Conservation (phyloP, 345 rosid genomes). For the Noccaea caerulescens region DNA sequence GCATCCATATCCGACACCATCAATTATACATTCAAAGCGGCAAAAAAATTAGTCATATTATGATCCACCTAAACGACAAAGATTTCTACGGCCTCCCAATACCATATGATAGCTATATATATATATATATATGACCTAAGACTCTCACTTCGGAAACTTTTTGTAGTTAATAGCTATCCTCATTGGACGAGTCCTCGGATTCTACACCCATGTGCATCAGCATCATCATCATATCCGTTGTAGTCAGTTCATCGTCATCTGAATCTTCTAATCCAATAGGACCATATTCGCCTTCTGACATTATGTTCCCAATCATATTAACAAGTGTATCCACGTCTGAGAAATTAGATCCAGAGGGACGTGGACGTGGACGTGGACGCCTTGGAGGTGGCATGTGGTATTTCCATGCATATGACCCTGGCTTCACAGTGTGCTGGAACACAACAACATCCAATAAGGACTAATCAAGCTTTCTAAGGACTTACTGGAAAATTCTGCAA, state of each 20-base stretch:
- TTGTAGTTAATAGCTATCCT: constrained; percentile 43
- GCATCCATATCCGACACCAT: constrained; percentile 33
- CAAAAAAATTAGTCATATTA: background rate
- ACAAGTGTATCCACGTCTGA: constrained; percentile 54
- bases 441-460: constrained; percentile 57
- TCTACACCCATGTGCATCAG: constrained; percentile 55
- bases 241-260: constrained; percentile 51
- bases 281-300: constrained; percentile 56
- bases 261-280: constrained; percentile 51
- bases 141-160: constrained; percentile 32
- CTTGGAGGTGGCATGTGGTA: constrained; percentile 72
- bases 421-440: constrained; percentile 76
- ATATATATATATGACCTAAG: constrained; percentile 27
- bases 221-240: constrained; percentile 57
- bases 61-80: constrained; percentile 13
- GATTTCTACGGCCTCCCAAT: constrained; percentile 18
- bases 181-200: constrained; percentile 55
- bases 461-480: constrained; percentile 49
- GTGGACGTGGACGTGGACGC: constrained; percentile 41
- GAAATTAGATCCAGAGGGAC: constrained; percentile 42
- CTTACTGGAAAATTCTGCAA: constrained; percentile 27
- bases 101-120: constrained; percentile 3
- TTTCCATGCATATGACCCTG: constrained; percentile 82
- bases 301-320: constrained; percentile 55
- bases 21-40: constrained; percentile 22